Evolutionary conservation across 2,329 filamentous ascomycete species (phyloP), one percentile per base, ranked within the genome.

Genomic region (Helotiales sp.): DNA sequence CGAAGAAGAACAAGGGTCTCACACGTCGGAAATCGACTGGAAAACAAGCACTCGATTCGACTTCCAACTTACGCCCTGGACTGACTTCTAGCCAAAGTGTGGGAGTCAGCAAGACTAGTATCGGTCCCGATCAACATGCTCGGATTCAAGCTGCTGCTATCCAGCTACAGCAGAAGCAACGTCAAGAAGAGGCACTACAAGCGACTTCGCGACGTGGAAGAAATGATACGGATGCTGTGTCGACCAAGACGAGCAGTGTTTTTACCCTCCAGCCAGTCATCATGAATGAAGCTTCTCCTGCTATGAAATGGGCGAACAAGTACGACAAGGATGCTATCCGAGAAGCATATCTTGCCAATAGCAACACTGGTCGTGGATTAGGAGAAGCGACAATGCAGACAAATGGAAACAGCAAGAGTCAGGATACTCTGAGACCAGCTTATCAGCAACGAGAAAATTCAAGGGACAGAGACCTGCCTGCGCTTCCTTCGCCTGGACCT

Each of bases 251-350:
- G 2, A 94, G 90, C 78, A 99, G 96, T 72, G 87, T 97, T 64
- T 86, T 97, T 75, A 97, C 93, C 2, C 82, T 98, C 55, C 94
- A 97, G 77, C 91, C 93, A 1, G 86, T 89, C 62, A 91, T 98
- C 69, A 85, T 94, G 75, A 93, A 85, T 62, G 96, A 97, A 78
- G 95, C 94, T 20, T 96, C 92, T 8, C 92, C 93, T 26, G 96
- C 96, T 0, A 91, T 99, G 89, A 97, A 97, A 79, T 99, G 96
- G 96, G 93, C 95, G 34, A 95, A 86, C 79, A 93, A 93, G 75
- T 98, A 97, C 77, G 96, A 98, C 80, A 96, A 96, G 80, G 90
- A 96, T 75, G 85, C 90, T 7, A 90, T 97, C 69, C 89, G 93
- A 63, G 89, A 93, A 70, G 89, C 92, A n/a, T 98, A 98, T 79